phyloP scores from a whole-genome alignment of 257 asterid genomes.

The Solanum bulbocastanum region DNA sequence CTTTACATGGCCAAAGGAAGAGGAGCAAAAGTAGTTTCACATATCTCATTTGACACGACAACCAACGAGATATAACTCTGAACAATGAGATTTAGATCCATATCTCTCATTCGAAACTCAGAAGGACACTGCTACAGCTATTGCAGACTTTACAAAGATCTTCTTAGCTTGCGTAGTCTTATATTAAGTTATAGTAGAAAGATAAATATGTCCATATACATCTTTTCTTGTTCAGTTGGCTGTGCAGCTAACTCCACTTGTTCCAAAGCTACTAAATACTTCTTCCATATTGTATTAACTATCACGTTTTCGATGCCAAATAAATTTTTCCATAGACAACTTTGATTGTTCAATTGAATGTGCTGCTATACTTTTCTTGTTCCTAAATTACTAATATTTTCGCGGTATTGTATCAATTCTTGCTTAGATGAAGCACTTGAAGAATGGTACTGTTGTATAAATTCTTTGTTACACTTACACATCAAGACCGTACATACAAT shows the following conservation, averaged over 20 bases:
- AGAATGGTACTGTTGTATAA: not conserved
- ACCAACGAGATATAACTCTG: not conserved
- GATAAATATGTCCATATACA: not conserved
- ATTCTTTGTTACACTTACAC: not conserved
- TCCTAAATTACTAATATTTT: not conserved
- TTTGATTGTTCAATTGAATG: not conserved
- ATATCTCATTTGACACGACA: constrained; percentile 28
- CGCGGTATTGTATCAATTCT: not conserved
- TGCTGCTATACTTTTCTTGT: not conserved
- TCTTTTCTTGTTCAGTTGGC: not conserved
- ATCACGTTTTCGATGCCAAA: not conserved
- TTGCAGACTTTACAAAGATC: not conserved
- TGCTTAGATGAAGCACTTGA: not conserved
- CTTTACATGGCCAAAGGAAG: constrained; percentile 78
- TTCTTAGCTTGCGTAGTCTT: not conserved
- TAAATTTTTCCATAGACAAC: not conserved
- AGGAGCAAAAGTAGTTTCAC: constrained; percentile 78
- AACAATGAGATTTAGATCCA: not conserved
- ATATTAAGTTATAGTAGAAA: not conserved
- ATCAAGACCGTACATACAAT: not conserved
- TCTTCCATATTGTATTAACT: not conserved
- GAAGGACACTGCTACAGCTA: not conserved
- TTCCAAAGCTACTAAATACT: not conserved
- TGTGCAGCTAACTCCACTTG: not conserved
- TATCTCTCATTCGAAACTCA: not conserved